Evolutionary conservation across 805 yeast species (phyloP).

Genomic region (Zygosaccharomyces bailii): DNA sequence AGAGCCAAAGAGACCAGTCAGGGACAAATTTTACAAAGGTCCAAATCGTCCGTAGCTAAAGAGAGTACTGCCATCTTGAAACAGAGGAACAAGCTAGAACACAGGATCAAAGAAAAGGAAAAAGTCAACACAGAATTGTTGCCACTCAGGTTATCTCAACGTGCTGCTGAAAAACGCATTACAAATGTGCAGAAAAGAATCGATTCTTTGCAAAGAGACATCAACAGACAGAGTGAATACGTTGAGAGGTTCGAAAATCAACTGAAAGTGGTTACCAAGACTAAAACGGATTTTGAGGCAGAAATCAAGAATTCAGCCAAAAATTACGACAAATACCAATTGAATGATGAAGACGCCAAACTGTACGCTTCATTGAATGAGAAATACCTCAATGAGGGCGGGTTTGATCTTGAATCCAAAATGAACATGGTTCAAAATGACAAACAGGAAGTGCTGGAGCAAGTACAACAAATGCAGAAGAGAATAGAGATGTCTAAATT

Average conservation of each 20-base stretch:
- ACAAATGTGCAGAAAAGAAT: constrained; percentile 46
- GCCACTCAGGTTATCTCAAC: constrained; percentile 59
- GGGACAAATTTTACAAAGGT: constrained; percentile 38
- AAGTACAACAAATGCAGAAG: constrained; percentile 38
- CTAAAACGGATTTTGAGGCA: constrained; percentile 39
- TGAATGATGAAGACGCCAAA: constrained; percentile 49
- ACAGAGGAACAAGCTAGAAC: constrained; percentile 38
- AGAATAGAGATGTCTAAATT: constrained; percentile 38
- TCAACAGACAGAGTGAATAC: constrained; percentile 46
- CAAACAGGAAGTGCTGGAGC: constrained; percentile 41
- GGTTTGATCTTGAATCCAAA: constrained; percentile 52
- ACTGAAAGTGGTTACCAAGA: constrained; percentile 43
- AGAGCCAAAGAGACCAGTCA: constrained; percentile 37
- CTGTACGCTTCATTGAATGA: constrained; percentile 61
- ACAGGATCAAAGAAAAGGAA: constrained; percentile 43
- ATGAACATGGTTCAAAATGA: constrained; percentile 42
- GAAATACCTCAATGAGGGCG: constrained; percentile 53
- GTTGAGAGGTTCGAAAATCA: constrained; percentile 46
- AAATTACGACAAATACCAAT: constrained; percentile 32
- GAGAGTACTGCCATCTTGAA: constrained; percentile 43
- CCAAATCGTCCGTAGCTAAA: constrained; percentile 46
- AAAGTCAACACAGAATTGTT: constrained; percentile 45
- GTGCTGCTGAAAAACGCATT: constrained; percentile 46
- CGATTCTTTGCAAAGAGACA: constrained; percentile 49
- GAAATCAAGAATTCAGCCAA: constrained; percentile 32